phyloP scores from a whole-genome alignment of 768 basidiomycete genomes.

The Porpolomopsis calyptriformis region DNA sequence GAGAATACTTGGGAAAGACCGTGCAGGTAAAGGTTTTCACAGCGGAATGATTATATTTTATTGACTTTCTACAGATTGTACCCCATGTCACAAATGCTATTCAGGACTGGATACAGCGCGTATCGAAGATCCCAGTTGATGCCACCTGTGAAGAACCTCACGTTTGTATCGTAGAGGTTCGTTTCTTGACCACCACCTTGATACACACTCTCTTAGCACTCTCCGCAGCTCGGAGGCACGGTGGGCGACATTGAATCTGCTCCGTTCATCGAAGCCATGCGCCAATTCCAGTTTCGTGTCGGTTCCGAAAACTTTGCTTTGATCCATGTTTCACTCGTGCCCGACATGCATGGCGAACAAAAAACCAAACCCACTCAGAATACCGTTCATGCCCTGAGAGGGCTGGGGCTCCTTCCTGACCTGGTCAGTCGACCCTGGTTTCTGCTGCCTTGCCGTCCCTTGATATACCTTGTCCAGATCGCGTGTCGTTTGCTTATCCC shows the following conservation, averaged over 20 bases:
- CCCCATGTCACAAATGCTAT: conserved; percentile 95
- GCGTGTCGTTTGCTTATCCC: conserved; percentile 82
- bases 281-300: conserved; percentile 99
- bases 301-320: conserved; percentile 95
- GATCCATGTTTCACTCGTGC: conserved; percentile 95
- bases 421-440: conserved; percentile 41
- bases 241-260: conserved; percentile 99
- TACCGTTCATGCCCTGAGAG: conserved; percentile 86
- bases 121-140: conserved; percentile 90
- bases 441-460: neutral
- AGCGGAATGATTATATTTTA: neutral
- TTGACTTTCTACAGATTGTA: conserved; percentile 50
- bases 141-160: conserved; percentile 89
- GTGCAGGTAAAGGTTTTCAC: conserved; percentile 57
- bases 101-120: conserved; percentile 97
- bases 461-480: conserved; percentile 42
- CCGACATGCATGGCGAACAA: conserved; percentile 96
- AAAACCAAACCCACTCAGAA: conserved; percentile 99
- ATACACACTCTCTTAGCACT: neutral
- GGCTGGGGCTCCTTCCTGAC: conserved; percentile 87
- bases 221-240: conserved; percentile 79
- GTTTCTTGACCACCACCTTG: neutral
- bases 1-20: conserved; percentile 91
- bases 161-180: conserved; percentile 93
- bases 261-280: conserved; percentile 96